Percentiles rank a stretch among this genome's conserved stretches.
Conservation (phyloP, 257 asterid species). For the Jaltomata sinuosa region DNA sequence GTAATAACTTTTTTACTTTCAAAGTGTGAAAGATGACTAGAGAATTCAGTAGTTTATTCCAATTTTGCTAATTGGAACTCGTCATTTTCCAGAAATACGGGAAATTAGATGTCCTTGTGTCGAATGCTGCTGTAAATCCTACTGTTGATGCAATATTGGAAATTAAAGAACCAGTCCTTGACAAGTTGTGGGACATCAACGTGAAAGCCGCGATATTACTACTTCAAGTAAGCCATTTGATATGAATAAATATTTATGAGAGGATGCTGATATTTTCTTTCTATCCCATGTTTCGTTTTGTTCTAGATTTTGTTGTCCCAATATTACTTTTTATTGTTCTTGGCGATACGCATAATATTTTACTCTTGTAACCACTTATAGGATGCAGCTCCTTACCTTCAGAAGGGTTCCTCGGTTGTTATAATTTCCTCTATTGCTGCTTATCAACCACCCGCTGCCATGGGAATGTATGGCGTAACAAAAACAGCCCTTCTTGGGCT, state of each 20-base stretch:
- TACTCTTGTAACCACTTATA: constrained; percentile 5
- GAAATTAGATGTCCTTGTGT: constrained; percentile 66
- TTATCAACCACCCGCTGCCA: constrained; percentile 39
- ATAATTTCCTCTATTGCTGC: constrained; percentile 59
- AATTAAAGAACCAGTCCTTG: constrained; percentile 70
- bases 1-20: neutral
- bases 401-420: constrained; percentile 67
- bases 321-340: neutral
- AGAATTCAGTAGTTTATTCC: neutral
- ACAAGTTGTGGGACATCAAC: constrained; percentile 91
- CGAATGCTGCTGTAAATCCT: constrained; percentile 96
- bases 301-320: neutral
- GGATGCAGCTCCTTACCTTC: constrained; percentile 75
- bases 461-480: constrained; percentile 91
- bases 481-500: constrained; percentile 93
- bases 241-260: neutral
- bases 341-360: neutral
- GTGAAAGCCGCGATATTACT: constrained; percentile 72
- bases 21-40: neutral
- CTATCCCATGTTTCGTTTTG: neutral
- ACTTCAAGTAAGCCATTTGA: constrained; percentile 54
- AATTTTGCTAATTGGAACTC: neutral
- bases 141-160: constrained; percentile 53
- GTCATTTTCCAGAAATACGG: constrained; percentile 57
- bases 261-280: no score